Conservation (phyloP, 345 rosid species). For the Pugionium dolabratum region DNA sequence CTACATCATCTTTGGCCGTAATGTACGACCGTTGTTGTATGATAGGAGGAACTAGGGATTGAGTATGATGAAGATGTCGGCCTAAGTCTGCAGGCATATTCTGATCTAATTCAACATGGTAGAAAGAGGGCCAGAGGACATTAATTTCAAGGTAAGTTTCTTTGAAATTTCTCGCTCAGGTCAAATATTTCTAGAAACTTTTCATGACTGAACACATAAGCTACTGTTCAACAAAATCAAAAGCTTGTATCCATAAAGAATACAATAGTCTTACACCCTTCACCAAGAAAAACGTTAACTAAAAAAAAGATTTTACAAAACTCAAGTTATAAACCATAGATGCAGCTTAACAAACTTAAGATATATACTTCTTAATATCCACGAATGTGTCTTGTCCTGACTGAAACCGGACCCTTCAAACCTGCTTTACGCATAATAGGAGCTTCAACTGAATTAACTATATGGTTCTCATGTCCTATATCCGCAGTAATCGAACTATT, state of each 20-base stretch:
- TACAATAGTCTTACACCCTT: constrained; percentile 10
- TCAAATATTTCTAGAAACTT: constrained; percentile 19
- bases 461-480: constrained; percentile 33
- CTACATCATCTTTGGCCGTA: constrained; percentile 1
- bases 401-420: constrained; percentile 53
- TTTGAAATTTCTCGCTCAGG: constrained; percentile 15
- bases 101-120: constrained; percentile 56
- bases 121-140: constrained; percentile 58
- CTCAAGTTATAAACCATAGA: constrained; percentile 12
- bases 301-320: constrained; percentile 30
- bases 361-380: constrained; percentile 54
- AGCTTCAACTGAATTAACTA: constrained; percentile 34
- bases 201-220: constrained; percentile 25
- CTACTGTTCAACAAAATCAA: constrained; percentile 22
- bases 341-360: not conserved
- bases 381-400: constrained; percentile 59
- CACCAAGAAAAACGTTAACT: constrained; percentile 1
- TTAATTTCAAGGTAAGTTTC: constrained; percentile 39
- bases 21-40: constrained; percentile 32
- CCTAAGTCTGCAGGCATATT: constrained; percentile 62
- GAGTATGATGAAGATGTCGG: constrained; percentile 90
- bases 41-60: constrained; percentile 88
- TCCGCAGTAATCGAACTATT: constrained; percentile 30
- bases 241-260: constrained; percentile 27
- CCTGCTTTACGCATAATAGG: constrained; percentile 39